phyloP scores from a whole-genome alignment of 768 basidiomycete species.

The Lyophyllum shimeji region DNA sequence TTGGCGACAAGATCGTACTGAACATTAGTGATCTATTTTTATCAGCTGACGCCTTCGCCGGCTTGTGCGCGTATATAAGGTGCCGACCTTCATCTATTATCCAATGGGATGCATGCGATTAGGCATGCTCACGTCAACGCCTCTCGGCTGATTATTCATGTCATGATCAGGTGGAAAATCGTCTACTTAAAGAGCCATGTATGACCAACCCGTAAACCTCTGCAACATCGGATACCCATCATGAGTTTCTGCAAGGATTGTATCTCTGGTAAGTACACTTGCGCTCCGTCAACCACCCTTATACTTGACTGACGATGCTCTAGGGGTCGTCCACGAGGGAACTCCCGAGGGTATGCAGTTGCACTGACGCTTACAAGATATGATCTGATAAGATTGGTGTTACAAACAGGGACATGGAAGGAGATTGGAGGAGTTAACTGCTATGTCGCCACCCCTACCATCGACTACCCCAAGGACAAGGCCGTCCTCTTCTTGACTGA shows the following conservation, averaged over 20 bases:
- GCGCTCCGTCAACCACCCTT: neutral
- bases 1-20: too few relatives aligned
- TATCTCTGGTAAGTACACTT: slow-evolving; percentile 45
- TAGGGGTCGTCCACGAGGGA: slow-evolving; percentile 54
- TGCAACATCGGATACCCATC: neutral
- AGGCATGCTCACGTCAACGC: too few relatives aligned
- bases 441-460: slow-evolving; percentile 54
- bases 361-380: neutral
- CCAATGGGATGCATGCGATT: too few relatives aligned
- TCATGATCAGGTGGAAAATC: neutral
- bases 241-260: slow-evolving; percentile 49
- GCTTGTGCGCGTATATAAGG: too few relatives aligned
- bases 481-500: slow-evolving; percentile 56
- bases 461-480: slow-evolving; percentile 53
- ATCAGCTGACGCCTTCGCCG: too few relatives aligned
- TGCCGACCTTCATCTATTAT: too few relatives aligned
- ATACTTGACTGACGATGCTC: neutral
- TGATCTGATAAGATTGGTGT: slow-evolving; percentile 8
- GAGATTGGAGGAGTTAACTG: slow-evolving; percentile 44
- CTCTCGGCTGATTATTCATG: too few relatives aligned
- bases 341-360: slow-evolving; percentile 36
- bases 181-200: neutral
- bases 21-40: too few relatives aligned
- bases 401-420: slow-evolving; percentile 42
- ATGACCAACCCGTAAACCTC: too few relatives aligned